Evolutionary conservation across 2,329 filamentous ascomycete genomes (phyloP).

Genomic region (Apiospora saccharicola): DNA sequence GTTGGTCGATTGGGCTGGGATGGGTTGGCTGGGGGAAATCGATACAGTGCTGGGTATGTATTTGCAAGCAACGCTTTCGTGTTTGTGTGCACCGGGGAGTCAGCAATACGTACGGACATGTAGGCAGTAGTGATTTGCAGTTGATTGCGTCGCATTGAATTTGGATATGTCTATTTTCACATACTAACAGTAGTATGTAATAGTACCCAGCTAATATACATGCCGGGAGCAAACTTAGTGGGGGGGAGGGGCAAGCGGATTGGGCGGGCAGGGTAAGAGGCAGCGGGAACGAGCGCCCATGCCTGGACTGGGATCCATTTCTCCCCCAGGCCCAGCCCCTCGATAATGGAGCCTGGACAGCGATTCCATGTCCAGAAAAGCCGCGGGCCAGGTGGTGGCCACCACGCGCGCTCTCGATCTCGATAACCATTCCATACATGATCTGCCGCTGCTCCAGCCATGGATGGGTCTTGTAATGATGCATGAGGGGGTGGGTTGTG

Average conservation of each 20-base stretch:
- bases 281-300: slow-evolving; percentile 8
- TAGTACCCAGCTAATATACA: not conserved
- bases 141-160: slow-evolving; percentile 15
- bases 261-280: slow-evolving; percentile 4
- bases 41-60: not conserved
- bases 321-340: not conserved
- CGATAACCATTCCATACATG: slow-evolving; percentile 1
- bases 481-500: not conserved
- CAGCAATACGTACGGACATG: not conserved
- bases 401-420: not conserved
- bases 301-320: not conserved
- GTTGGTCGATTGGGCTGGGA: not conserved
- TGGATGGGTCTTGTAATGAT: not conserved
- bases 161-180: not conserved
- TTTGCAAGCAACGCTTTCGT: slow-evolving; percentile 7
- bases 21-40: not conserved
- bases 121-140: not conserved
- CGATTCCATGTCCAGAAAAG: slow-evolving; percentile 3
- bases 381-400: not conserved
- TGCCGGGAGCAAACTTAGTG: not conserved
- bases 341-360: not conserved
- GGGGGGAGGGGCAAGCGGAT: not conserved
- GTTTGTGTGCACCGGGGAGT: not conserved
- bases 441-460: slow-evolving; percentile 17
- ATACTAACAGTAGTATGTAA: not conserved